Evolutionary conservation across 2,329 filamentous ascomycete genomes (phyloP), one percentile per base, ranked within the genome.

Genomic region (Bipolaris oryzae): DNA sequence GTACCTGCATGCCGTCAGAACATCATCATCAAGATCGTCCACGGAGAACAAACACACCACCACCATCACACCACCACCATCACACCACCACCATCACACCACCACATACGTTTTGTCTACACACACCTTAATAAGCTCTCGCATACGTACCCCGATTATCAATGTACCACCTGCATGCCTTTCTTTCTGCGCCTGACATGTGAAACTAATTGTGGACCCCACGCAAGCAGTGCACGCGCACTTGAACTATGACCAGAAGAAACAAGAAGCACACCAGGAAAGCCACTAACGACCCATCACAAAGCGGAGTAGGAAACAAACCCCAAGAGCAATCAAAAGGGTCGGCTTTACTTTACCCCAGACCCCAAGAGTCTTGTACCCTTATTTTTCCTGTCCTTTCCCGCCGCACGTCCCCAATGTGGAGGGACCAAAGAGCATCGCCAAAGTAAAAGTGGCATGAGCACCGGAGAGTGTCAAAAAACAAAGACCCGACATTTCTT

Each of bases 1-100:
- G 47, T 51, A 51, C 46, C 46, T 55, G 46, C 53, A 55, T 55
- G 45, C 47, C 35, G 45, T 49, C 47, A 51, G 35, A 41, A 41
- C 43, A 34, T n/a, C 50, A 48, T 52, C 50, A 46, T 20, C 28
- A 16, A 28, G 25, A 28, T 28, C 25, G 25, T 28, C 20, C 42
- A 52, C 43, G 33, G 20, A 20, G 21, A 28, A 35, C 31, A 9
- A 23, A 18, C 31, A 48, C 20, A 25, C 5, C 21, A 23, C 21
- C 21, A 23, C 21, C 25, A 28, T 10, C 25, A 28, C 9, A 28
- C 43, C 46, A 31, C 21, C 42, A 28, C 23, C n/a, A n/a, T n/a
- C n/a, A n/a, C n/a, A n/a, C n/a, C n/a, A n/a, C n/a, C n/a, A n/a
- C n/a, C 23, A 23, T 3, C 23, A 23, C 5, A 23, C 42, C 45